A percentile compares a stretch with the other conserved stretches of the same genome.
These are phyloP conservation scores for Phytopythium vexans DNA, from an alignment of 352 stramenopile species.

Conservation along the genomic window DNA sequence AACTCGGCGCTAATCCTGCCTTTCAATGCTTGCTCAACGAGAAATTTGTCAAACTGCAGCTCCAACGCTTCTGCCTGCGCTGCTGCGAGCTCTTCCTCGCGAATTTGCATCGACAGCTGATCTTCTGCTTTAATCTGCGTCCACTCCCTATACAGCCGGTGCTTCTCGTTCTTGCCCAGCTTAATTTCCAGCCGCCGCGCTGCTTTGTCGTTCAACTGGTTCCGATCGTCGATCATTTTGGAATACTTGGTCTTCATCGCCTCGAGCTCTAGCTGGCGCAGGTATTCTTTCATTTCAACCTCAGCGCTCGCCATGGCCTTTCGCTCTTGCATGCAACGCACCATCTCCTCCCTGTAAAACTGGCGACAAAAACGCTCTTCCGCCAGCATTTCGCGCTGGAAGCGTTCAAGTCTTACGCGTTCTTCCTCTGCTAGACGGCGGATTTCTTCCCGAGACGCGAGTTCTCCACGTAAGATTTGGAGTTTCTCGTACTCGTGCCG, in stretches of 20 bases:
- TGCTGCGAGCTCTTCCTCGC: conserved; percentile 41
- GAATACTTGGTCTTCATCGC: conserved; percentile 76
- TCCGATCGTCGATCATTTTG: conserved; percentile 59
- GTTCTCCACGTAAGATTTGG: conserved; percentile 37
- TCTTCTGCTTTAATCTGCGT: conserved; percentile 62
- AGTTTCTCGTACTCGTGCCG: conserved; percentile 42
- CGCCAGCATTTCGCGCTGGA: conserved; percentile 61
- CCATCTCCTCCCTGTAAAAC: conserved; percentile 70
- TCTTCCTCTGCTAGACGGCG: conserved; percentile 49
- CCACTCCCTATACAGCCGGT: conserved; percentile 72
- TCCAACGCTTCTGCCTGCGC: conserved; percentile 41
- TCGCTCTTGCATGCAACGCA: conserved; percentile 52
- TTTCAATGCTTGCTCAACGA: conserved; percentile 54
- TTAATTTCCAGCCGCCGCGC: conserved; percentile 77
- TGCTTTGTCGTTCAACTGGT: conserved; percentile 57
- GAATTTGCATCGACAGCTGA: conserved; percentile 51
- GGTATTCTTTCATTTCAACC: conserved; percentile 66
- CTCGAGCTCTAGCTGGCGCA: conserved; percentile 60
- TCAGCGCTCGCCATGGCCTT: conserved; percentile 65
- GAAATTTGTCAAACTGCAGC: conserved; percentile 56
- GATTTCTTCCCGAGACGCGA: conserved; percentile 51
- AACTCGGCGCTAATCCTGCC: conserved; percentile 43
- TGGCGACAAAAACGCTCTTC: conserved; percentile 55
- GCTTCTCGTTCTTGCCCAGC: conserved; percentile 72
- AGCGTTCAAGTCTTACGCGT: conserved; percentile 26